These are phyloP conservation scores for Canna indica DNA, from an alignment of 176 grass and related monocot species.

Conservation along the genomic window DNA sequence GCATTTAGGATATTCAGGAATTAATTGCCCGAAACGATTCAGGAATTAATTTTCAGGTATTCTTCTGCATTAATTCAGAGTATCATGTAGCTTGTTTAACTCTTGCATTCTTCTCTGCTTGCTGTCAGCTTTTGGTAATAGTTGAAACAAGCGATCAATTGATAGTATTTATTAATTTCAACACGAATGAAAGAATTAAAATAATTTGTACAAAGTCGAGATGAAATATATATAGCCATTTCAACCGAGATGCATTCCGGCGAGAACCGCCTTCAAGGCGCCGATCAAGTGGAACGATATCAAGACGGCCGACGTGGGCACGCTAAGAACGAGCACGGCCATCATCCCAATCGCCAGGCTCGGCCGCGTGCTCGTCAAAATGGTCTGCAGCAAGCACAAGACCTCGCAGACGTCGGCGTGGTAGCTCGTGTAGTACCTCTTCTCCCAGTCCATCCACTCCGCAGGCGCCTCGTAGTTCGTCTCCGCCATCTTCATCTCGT, in stretches of 20 bases:
- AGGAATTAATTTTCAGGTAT: too few relatives aligned
- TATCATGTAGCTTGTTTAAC: too few relatives aligned
- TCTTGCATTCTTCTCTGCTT: too few relatives aligned
- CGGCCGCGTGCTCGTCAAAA: constrained; percentile 45
- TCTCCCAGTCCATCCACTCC: constrained; percentile 62
- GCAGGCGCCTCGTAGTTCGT: constrained; percentile 44
- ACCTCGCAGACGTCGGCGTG: constrained; percentile 34
- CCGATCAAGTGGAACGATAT: constrained; percentile 23
- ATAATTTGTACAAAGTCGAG: too few relatives aligned
- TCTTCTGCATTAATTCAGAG: too few relatives aligned
- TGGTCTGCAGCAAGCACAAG: constrained; percentile 41
- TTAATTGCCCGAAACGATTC: too few relatives aligned
- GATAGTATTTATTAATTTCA: too few relatives aligned
- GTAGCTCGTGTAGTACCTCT: constrained; percentile 55
- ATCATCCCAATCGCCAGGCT: constrained; percentile 25
- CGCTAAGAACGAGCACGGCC: constrained; percentile 26
- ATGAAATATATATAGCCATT: too few relatives aligned
- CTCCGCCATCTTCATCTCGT: constrained; percentile 49
- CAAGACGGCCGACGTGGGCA: constrained; percentile 35
- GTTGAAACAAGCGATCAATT: too few relatives aligned
- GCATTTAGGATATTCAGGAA: too few relatives aligned
- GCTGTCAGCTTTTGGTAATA: too few relatives aligned
- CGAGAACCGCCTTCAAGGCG: constrained; percentile 5
- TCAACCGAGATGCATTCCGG: background rate
- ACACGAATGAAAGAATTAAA: too few relatives aligned